Evolutionary conservation across 345 rosid species (phyloP).

Genomic region (Anacardium occidentale): DNA sequence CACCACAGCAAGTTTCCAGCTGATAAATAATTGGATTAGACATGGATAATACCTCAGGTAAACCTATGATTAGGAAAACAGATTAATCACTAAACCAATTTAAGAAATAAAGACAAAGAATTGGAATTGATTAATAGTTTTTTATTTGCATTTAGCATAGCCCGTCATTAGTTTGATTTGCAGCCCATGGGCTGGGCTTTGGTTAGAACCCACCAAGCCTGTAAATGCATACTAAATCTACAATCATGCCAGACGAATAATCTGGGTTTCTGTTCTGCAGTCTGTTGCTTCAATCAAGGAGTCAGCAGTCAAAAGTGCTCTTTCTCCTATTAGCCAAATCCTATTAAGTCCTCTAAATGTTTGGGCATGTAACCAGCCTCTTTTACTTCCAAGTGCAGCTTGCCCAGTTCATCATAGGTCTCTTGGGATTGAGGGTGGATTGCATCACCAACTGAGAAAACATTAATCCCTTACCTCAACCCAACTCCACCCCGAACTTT

Average conservation of each 20-base stretch:
- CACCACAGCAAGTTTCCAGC: not conserved
- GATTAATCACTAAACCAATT: no score
- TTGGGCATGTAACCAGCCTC: slow-evolving; percentile 4
- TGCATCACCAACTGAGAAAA: slow-evolving; percentile 17
- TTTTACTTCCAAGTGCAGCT: slow-evolving; percentile 18
- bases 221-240: not conserved
- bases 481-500: slow-evolving; percentile 28
- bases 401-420: slow-evolving; percentile 20
- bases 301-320: not conserved
- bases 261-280: not conserved
- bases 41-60: no score
- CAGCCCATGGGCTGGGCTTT: not conserved
- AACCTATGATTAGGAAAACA: no score
- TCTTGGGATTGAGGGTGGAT: slow-evolving; percentile 13
- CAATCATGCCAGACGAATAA: not conserved
- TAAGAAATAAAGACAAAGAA: no score
- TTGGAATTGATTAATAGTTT: not conserved
- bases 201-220: no score
- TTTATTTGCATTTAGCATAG: not conserved
- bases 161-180: not conserved
- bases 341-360: not conserved
- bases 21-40: no score
- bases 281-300: not conserved
- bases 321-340: not conserved
- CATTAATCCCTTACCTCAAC: slow-evolving; percentile 20